Base-by-base conservation (phyloP, 257 asterid species). In the Jacaranda copaia region DNA sequence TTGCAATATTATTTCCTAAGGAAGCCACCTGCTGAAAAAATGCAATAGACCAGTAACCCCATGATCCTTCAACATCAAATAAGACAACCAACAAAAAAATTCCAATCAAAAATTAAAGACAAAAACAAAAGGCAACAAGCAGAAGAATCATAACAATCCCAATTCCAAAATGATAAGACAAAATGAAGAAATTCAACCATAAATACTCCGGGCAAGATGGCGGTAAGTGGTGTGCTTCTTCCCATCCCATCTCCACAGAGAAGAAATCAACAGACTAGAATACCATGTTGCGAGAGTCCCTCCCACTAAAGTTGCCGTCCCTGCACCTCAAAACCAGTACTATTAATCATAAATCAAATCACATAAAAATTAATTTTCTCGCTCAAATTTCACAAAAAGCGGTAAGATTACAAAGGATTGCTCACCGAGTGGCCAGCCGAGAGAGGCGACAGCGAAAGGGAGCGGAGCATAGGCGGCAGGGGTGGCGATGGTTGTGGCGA, bases 391-490 rank as follows among this genome's bases (percentile, higher is more conserved):
- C 42, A 16, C 3, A 58, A 25, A 20, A 58, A 0, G 64, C 39
- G n/a, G 64, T 58, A 3, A 1, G 36, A 19, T 18, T 58, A 19
- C 38, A 72, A 38, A 46, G 46, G 73, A 19, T 8, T 36, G 4
- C 65, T 46, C 35, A 86, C 93, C 93, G 43, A 88, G 84, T 14
- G 87, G 82, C 89, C 93, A 88, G 55, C 93, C 93, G 62, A 88
- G 88, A 40, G 93, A 88, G 59, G 93, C 91, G 49, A 88, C 87
- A 57, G 93, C 93, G 61, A 86, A 88, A 39, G 93, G 93, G 46
- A 88, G 93, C 16, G 93, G 89, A 60, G 93, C 93, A 36, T 86
- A 88, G 78, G 93, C 93, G 60, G 93, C 93, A 11, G 93, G 93
- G 72, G 93, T 88, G 80, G 93, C 93, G 57, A 88, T 88, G 68